These are phyloP conservation scores for Paecilomyces sp. DNA, from an alignment of 2,329 filamentous ascomycete genomes.

Conservation along the genomic window DNA sequence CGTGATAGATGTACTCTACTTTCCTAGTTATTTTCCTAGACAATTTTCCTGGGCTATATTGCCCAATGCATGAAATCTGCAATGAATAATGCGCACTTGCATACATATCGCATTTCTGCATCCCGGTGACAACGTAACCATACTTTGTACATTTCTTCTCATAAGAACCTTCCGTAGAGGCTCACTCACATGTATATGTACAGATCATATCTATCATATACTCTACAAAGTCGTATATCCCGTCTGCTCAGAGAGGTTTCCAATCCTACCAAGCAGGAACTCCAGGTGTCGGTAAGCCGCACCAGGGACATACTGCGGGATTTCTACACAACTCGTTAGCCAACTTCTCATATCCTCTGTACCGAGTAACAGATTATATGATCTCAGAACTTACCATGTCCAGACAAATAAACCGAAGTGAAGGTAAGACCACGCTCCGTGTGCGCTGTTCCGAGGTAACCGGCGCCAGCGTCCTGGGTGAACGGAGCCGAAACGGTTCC, in stretches of 20 bases:
- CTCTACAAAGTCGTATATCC: background rate
- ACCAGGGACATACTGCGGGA: constrained; percentile 59
- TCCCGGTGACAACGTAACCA: background rate
- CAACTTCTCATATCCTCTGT: background rate
- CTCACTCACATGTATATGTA: background rate
- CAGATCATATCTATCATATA: background rate
- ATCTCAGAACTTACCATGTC: constrained; percentile 4
- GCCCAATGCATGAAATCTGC: too few relatives aligned
- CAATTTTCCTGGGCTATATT: background rate
- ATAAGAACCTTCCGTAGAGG: background rate
- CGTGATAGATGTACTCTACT: background rate
- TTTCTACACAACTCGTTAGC: constrained; percentile 13
- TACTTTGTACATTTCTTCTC: background rate
- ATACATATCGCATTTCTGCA: background rate
- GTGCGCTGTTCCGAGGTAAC: constrained; percentile 62
- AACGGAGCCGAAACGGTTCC: constrained; percentile 15
- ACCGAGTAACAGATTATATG: background rate
- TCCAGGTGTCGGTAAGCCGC: constrained; percentile 69
- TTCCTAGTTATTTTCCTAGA: background rate
- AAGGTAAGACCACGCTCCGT: constrained; percentile 61
- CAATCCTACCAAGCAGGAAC: constrained; percentile 64
- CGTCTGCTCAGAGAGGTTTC: constrained; percentile 36
- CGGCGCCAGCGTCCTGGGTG: constrained; percentile 53
- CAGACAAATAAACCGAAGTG: constrained; percentile 5
- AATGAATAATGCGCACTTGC: background rate